phyloP scores from a whole-genome alignment of 2,329 filamentous ascomycete species.

The Calonectria pteridis region DNA sequence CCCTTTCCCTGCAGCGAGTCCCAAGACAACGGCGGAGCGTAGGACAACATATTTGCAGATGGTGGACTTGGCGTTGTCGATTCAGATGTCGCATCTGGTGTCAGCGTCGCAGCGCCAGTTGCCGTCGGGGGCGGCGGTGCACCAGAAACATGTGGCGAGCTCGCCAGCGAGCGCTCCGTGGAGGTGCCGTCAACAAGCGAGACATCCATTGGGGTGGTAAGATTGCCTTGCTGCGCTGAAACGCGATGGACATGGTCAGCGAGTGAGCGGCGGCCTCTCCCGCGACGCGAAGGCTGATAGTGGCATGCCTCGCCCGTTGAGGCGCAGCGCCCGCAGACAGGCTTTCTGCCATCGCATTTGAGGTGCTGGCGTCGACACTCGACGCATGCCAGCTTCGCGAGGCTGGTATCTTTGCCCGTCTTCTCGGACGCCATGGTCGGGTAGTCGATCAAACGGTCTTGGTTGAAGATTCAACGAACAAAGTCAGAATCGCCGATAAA shows the following conservation, averaged over 20 bases:
- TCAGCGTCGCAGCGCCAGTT: background rate
- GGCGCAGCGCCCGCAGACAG: conserved; percentile 37
- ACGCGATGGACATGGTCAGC: background rate
- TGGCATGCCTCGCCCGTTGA: conserved; percentile 8
- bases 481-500: conserved; percentile 1
- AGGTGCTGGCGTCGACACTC: conserved; percentile 39
- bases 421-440: background rate
- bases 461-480: background rate
- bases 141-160: background rate
- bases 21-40: background rate
- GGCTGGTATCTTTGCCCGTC: background rate
- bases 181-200: background rate
- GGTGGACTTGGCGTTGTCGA: background rate
- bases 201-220: background rate
- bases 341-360: conserved; percentile 37
- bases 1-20: background rate
- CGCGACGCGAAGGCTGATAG: background rate
- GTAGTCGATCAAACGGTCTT: background rate
- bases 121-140: background rate
- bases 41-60: background rate
- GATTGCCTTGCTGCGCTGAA: background rate
- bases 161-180: background rate
- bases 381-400: conserved; percentile 31
- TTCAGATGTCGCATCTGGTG: background rate
- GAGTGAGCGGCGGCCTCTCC: background rate